These are phyloP conservation scores for Candida dajiaensis DNA, from an alignment of 805 yeast species.

Conservation along the genomic window DNA sequence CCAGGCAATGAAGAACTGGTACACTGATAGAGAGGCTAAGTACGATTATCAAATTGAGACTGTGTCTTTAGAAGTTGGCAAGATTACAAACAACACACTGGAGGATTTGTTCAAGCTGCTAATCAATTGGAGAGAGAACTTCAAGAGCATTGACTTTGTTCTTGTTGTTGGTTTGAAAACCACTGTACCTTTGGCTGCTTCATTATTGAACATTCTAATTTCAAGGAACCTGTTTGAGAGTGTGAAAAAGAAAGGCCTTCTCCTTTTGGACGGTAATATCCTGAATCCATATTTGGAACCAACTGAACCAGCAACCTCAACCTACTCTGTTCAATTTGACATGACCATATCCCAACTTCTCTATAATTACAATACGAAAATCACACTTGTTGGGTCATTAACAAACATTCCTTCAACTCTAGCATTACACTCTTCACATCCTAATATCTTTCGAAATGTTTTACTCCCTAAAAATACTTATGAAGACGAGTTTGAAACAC, in stretches of 20 bases:
- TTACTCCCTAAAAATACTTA: conserved; percentile 36
- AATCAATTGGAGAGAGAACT: conserved; percentile 41
- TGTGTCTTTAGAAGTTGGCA: conserved; percentile 31
- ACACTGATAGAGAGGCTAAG: neutral
- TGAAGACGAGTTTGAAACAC: conserved; percentile 33
- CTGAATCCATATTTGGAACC: conserved; percentile 32
- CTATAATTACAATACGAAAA: conserved; percentile 33
- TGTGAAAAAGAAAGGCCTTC: conserved; percentile 25
- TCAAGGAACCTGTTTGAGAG: conserved; percentile 20
- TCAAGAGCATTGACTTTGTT: conserved; percentile 42
- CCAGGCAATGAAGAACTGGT: conserved; percentile 25
- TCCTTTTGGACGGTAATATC: conserved; percentile 32
- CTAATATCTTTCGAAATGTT: conserved; percentile 50
- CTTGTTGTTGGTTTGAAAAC: conserved; percentile 47
- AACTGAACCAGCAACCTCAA: neutral
- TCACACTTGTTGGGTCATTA: conserved; percentile 45
- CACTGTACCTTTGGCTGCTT: conserved; percentile 45
- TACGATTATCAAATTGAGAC: conserved; percentile 17
- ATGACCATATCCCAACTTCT: conserved; percentile 6
- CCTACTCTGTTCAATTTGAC: neutral
- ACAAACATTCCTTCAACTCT: conserved; percentile 47
- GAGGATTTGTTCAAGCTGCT: conserved; percentile 40
- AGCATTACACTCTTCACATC: conserved; percentile 48
- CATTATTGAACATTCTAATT: conserved; percentile 41
- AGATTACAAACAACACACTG: conserved; percentile 26